Conservation (phyloP, 768 basidiomycete species). For the Tephrocybe sp. region DNA sequence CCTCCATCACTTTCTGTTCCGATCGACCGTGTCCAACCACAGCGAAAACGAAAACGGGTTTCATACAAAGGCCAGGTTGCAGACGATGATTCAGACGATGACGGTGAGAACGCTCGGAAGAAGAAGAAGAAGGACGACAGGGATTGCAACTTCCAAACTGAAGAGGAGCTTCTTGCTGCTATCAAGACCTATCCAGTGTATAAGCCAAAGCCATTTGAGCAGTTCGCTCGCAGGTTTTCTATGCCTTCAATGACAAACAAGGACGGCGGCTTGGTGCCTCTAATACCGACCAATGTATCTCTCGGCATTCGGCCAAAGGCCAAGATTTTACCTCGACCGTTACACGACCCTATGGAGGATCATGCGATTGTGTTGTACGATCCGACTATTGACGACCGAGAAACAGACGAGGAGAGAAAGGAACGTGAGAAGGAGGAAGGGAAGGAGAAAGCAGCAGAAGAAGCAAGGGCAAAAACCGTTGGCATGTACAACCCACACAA, state of each 20-base stretch:
- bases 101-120: conserved; percentile 49
- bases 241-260: conserved; percentile 79
- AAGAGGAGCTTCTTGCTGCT: conserved; percentile 58
- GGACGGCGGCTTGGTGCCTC: conserved; percentile 58
- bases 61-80: conserved; percentile 70
- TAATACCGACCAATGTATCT: conserved; percentile 61
- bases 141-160: conserved; percentile 53
- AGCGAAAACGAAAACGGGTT: conserved; percentile 83
- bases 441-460: conserved; percentile 58
- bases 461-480: conserved; percentile 64
- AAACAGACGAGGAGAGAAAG: conserved; percentile 82
- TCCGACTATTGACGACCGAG: conserved; percentile 90
- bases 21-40: conserved; percentile 55
- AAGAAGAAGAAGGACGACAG: conserved; percentile 62
- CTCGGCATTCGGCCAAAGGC: conserved; percentile 84
- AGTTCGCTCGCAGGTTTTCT: conserved; percentile 65
- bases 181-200: conserved; percentile 76
- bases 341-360: conserved; percentile 98
- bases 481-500: conserved; percentile 91
- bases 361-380: conserved; percentile 98
- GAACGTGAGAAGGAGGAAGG: conserved; percentile 73
- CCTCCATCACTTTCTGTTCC: conserved; percentile 50
- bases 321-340: conserved; percentile 81
- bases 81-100: conserved; percentile 51
- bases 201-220: conserved; percentile 74